A percentile compares a stretch with the other conserved stretches of the same genome.
phyloP scores from a whole-genome alignment of 495 filamentous ascomycete species.

The Usnea hakonensis region DNA sequence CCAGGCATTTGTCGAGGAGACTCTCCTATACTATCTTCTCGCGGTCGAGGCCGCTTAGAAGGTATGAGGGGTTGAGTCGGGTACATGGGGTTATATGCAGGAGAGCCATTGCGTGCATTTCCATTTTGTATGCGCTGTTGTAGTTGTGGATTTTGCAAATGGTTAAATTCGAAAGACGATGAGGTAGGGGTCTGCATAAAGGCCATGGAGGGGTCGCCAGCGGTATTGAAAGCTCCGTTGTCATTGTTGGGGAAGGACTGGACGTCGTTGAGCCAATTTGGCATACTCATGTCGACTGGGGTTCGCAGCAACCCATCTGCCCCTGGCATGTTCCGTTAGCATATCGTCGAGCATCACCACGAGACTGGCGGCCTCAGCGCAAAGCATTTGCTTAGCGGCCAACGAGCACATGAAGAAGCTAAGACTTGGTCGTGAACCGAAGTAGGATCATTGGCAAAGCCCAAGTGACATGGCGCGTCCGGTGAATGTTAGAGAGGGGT shows the following conservation, averaged over 20 bases:
- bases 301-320: slow-evolving; percentile 52
- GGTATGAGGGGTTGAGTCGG: slow-evolving; percentile 76
- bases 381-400: background rate
- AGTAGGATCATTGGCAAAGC: background rate
- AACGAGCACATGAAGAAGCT: background rate
- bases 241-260: slow-evolving; percentile 63
- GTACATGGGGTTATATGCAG: slow-evolving; percentile 69
- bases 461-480: slow-evolving; percentile 9
- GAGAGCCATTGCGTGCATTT: slow-evolving; percentile 69
- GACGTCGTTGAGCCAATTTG: slow-evolving; percentile 71
- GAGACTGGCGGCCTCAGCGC: slow-evolving; percentile 1
- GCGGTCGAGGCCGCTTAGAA: slow-evolving; percentile 74
- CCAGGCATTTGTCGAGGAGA: slow-evolving; percentile 73
- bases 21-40: slow-evolving; percentile 74
- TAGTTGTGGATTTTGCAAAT: slow-evolving; percentile 43
- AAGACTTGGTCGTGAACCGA: background rate
- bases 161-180: slow-evolving; percentile 52
- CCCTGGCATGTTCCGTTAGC: slow-evolving; percentile 15
- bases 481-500: background rate
- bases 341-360: background rate
- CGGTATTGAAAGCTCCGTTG: slow-evolving; percentile 63
- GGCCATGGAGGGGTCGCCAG: slow-evolving; percentile 46
- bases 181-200: slow-evolving; percentile 43
- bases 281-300: slow-evolving; percentile 58
- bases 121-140: slow-evolving; percentile 74